Evolutionary conservation across 306 rosid genomes (phyloP), one percentile per base, ranked within the genome.

Genomic region (Lathyrus aphaca): DNA sequence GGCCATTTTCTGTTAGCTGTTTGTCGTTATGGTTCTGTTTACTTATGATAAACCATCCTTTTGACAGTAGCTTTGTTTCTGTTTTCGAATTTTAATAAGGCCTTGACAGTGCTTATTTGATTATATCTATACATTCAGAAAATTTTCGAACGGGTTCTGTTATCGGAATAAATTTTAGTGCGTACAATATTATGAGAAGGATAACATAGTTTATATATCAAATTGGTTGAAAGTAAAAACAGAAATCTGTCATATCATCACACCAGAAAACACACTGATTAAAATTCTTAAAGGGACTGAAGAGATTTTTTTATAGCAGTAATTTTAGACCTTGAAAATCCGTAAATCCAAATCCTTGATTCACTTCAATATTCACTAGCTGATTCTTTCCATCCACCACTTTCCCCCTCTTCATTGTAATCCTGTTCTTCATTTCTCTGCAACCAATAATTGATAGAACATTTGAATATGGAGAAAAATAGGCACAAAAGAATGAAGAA

Each of bases 301-400:
- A 56, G 18, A 51, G 19, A 56, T 62, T 21, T 19, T 54, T 64
- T n/a, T 19, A 21, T 53, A 10, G 38, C 7, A 10, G 42, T 16
- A 61, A 29, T 43, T 30, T 1, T 15, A 38, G 17, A 43, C 17
- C n/a, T 35, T 14, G 40, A 23, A 32, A 56, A 49, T 23, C 19
- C 57, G 56, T 11, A 29, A 67, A 40, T 65, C 48, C 8, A 29
- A 67, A 50, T 21, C 38, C 40, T 63, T 38, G 50, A 40, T 68
- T 44, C 23, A 74, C 72, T 74, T 68, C 19, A 73, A 12, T 13
- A 63, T 3, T 68, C 79, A 3, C 21, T 51, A 21, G 17, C 35
- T 0, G 83, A 79, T 79, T 74, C 25, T 30, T 29, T 74, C 83
- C 83, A 79, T 45, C 83, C 83, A 16, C 79, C 79, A 68, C 15